Percentiles rank a stretch among this genome's conserved stretches.
Evolutionary conservation across 2,329 filamentous ascomycete genomes (phyloP).

Genomic region (Botrytis byssoidea): DNA sequence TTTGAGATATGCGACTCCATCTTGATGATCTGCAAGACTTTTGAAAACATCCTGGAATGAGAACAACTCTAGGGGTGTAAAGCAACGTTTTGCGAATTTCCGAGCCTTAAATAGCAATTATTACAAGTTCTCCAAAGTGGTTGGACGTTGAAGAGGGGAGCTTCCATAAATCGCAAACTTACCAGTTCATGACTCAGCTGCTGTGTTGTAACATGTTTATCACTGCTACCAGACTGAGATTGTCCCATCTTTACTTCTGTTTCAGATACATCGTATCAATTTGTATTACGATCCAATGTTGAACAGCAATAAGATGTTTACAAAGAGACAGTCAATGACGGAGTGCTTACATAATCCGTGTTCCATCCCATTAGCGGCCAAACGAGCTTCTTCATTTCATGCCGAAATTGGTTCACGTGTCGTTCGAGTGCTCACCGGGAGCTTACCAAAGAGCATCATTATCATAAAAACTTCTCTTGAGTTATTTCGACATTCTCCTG

Average conservation of each 20-base stretch:
- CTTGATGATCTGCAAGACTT: conserved; percentile 64
- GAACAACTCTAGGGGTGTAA: conserved; percentile 69
- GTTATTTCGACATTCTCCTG: background rate
- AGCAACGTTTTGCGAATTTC: conserved; percentile 68
- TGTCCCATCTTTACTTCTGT: conserved; percentile 37
- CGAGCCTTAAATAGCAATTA: conserved; percentile 47
- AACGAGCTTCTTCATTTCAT: background rate
- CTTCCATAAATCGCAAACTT: conserved; percentile 21
- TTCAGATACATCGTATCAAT: background rate
- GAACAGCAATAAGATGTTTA: background rate
- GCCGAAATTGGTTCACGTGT: background rate
- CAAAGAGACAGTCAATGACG: background rate
- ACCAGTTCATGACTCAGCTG: conserved; percentile 39
- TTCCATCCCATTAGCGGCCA: background rate
- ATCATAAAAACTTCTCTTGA: background rate
- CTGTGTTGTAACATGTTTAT: conserved; percentile 34
- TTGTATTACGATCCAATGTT: background rate
- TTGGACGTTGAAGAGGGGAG: conserved; percentile 4
- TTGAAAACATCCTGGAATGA: conserved; percentile 73
- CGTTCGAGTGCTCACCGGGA: background rate
- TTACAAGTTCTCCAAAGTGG: background rate
- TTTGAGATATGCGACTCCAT: conserved; percentile 62
- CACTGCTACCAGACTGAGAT: conserved; percentile 36
- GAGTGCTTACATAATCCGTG: conserved; percentile 2
- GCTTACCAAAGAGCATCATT: background rate